phyloP scores from a whole-genome alignment of 106 monocot species.

The Apostasia ramifera region DNA sequence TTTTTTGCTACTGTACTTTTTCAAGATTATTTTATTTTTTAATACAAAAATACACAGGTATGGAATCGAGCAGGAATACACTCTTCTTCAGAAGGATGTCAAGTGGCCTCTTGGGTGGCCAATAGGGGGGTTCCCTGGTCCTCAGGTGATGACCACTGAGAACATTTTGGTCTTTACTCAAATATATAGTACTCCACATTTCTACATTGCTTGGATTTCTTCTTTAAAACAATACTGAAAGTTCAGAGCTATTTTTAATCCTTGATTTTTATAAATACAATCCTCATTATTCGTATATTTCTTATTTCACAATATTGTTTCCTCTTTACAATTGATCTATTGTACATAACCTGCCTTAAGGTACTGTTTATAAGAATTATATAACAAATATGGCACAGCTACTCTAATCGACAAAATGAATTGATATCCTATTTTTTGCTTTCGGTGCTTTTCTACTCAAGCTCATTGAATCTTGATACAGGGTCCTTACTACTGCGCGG shows the following conservation, averaged over 20 bases:
- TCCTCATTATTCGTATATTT: no score
- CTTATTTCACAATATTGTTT: no score
- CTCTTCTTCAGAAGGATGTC: conserved; percentile 74
- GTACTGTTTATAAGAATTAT: no score
- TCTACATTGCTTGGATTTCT: background rate
- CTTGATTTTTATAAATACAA: no score
- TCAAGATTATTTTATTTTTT: background rate
- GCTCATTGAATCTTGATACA: conserved; percentile 6
- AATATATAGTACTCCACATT: background rate
- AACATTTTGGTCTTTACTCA: background rate
- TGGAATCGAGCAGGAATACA: conserved; percentile 85
- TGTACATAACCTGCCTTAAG: no score
- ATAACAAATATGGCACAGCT: background rate
- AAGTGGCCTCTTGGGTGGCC: conserved; percentile 94
- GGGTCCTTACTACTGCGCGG: conserved; percentile 72
- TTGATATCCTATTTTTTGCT: no score
- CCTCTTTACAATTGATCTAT: no score
- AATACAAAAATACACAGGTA: conserved; percentile 31
- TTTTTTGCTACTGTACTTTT: background rate
- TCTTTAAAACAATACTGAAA: background rate
- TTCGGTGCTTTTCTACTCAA: background rate
- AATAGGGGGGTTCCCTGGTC: conserved; percentile 71
- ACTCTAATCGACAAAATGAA: background rate
- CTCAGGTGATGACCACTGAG: conserved; percentile 42
- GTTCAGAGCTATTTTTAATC: no score